A percentile compares a stretch with the other conserved stretches of the same genome.
Evolutionary conservation across 371 early-diverging fungal genomes (phyloP).

Genomic region (Mucor saturninus): DNA sequence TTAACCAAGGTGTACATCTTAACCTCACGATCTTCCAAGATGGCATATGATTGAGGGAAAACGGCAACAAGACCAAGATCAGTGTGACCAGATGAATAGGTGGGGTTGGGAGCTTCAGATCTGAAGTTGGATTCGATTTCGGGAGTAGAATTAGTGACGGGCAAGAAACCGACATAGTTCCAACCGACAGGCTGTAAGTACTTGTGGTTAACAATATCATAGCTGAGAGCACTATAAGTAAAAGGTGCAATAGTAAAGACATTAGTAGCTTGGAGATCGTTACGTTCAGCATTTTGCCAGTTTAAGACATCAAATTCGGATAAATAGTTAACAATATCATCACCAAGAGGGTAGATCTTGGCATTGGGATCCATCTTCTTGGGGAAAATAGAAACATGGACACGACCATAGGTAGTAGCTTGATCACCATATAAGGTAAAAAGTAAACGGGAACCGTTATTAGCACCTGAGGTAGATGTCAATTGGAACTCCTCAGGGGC

Average conservation of each 20-base stretch:
- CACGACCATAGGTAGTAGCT: slow-evolving; percentile 32
- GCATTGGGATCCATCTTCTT: slow-evolving; percentile 53
- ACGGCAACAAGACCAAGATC: slow-evolving; percentile 42
- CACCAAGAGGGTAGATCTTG: slow-evolving; percentile 34
- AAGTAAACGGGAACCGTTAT: slow-evolving; percentile 48
- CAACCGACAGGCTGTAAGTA: slow-evolving; percentile 49
- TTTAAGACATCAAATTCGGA: slow-evolving; percentile 31
- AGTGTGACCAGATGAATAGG: slow-evolving; percentile 32
- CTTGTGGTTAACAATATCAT: slow-evolving; percentile 44
- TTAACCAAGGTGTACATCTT: slow-evolving; percentile 55
- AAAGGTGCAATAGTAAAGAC: slow-evolving; percentile 44
- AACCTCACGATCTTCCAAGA: slow-evolving; percentile 41
- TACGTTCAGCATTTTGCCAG: slow-evolving; percentile 49
- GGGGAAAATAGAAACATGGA: slow-evolving; percentile 52
- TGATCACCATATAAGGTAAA: slow-evolving; percentile 49
- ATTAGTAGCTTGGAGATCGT: slow-evolving; percentile 46
- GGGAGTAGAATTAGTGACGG: slow-evolving; percentile 47
- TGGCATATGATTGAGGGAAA: slow-evolving; percentile 32
- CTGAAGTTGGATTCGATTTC: slow-evolving; percentile 47
- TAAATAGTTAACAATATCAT: slow-evolving; percentile 28
- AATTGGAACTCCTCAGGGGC: slow-evolving; percentile 36
- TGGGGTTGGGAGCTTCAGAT: slow-evolving; percentile 48
- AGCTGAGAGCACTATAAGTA: slow-evolving; percentile 46
- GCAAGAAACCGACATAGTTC: slow-evolving; percentile 57
- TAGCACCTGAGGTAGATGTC: slow-evolving; percentile 44